These are phyloP conservation scores for Prunus armeniaca DNA, from an alignment of 306 rosid genomes.

Conservation along the genomic window DNA sequence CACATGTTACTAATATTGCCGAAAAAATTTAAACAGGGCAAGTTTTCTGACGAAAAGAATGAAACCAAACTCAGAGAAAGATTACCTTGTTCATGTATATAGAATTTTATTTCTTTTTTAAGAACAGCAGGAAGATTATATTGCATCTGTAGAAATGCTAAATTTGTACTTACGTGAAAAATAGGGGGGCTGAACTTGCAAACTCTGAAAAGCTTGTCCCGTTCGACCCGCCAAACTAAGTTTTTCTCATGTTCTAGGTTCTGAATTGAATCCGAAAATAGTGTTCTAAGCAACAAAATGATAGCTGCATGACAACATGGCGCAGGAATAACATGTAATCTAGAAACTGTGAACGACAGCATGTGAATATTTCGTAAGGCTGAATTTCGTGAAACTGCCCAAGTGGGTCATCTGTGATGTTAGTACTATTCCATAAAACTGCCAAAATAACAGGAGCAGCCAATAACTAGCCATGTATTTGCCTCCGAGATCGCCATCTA, in stretches of 20 bases:
- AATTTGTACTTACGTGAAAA: not conserved
- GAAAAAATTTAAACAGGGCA: not conserved
- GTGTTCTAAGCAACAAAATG: constrained; percentile 1
- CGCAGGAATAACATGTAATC: constrained; percentile 11
- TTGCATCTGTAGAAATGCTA: not conserved
- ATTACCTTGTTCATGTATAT: not conserved
- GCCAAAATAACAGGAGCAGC: constrained; percentile 8
- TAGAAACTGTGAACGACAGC: not conserved
- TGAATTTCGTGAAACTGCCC: not conserved
- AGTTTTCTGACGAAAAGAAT: not conserved
- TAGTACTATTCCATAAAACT: constrained; percentile 10
- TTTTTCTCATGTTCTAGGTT: constrained; percentile 10
- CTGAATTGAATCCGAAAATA: constrained; percentile 1
- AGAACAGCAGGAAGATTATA: not conserved
- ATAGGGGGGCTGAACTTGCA: constrained; percentile 13
- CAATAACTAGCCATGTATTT: not conserved
- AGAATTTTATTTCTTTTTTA: not conserved
- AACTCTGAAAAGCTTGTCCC: constrained; percentile 11
- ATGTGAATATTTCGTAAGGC: not conserved
- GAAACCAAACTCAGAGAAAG: not conserved
- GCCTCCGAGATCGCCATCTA: not conserved
- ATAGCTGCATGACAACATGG: constrained; percentile 4
- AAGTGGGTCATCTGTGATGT: constrained; percentile 12
- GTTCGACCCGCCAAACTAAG: constrained; percentile 8
- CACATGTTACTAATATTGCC: not conserved